A percentile compares a stretch with the other conserved stretches of the same genome.
phyloP scores from a whole-genome alignment of 78 protist genomes.

The Parvularia atlantis region DNA sequence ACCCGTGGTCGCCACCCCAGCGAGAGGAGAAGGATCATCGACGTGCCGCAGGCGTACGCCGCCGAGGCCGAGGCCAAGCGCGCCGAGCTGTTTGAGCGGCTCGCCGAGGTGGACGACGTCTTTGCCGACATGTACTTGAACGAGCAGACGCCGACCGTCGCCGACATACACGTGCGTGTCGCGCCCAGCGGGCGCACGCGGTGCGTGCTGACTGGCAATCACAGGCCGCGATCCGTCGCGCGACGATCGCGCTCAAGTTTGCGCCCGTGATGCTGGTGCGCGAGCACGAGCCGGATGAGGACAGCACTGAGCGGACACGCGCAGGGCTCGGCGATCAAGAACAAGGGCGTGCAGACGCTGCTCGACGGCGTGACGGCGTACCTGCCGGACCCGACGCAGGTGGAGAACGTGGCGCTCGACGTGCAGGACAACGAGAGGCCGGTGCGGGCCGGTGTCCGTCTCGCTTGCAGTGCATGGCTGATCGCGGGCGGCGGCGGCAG shows the following conservation, averaged over 20 bases:
- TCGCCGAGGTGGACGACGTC: conserved; percentile 59
- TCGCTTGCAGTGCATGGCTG: too few relatives aligned
- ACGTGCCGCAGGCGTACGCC: conserved; percentile 25
- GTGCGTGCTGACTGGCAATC: background rate
- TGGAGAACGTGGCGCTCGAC: conserved; percentile 31
- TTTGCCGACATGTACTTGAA: conserved; percentile 48
- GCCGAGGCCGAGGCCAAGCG: conserved; percentile 16
- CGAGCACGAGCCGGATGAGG: too few relatives aligned
- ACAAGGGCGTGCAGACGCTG: conserved; percentile 83
- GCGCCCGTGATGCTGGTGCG: conserved; percentile 64
- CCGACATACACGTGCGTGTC: background rate
- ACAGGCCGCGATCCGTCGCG: conserved; percentile 54
- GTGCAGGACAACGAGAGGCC: conserved; percentile 5
- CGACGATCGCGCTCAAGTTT: conserved; percentile 42
- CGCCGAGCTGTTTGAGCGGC: conserved; percentile 18
- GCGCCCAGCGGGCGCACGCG: too few relatives aligned
- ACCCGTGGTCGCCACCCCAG: background rate
- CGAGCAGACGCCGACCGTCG: conserved; percentile 7
- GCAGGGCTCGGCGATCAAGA: conserved; percentile 84
- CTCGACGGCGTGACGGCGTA: conserved; percentile 69
- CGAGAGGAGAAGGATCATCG: background rate
- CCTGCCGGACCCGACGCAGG: conserved; percentile 82
- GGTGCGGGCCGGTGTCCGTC: too few relatives aligned
- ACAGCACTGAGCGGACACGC: too few relatives aligned
- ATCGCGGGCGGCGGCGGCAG: too few relatives aligned